Evolutionary conservation across 2,329 filamentous ascomycete genomes (phyloP).

Genomic region (Rhynchosporium agropyri): DNA sequence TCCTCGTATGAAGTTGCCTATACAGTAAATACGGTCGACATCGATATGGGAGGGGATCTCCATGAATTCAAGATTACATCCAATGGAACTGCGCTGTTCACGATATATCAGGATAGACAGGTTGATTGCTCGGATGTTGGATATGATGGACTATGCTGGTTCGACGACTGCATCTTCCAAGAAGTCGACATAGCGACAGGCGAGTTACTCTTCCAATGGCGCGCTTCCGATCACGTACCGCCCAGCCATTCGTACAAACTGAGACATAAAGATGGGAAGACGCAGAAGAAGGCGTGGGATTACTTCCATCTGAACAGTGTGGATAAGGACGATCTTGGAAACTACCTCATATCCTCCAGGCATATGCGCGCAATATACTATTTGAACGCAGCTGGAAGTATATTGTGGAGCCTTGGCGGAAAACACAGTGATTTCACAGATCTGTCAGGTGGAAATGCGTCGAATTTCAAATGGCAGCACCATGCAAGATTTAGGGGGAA

Average conservation of each 20-base stretch:
- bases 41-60: constrained; percentile 18
- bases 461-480: constrained; percentile 54
- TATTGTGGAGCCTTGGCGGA: constrained; percentile 52
- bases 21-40: constrained; percentile 11
- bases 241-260: constrained; percentile 26
- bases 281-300: constrained; percentile 30
- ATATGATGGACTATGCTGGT: constrained; percentile 17
- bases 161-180: constrained; percentile 44
- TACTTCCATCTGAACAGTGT: constrained; percentile 43
- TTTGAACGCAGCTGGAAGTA: constrained; percentile 48
- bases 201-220: constrained; percentile 54
- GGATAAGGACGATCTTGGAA: constrained; percentile 45
- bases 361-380: constrained; percentile 51
- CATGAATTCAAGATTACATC: constrained; percentile 23
- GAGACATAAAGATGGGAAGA: constrained; percentile 15
- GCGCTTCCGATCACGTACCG: constrained; percentile 45
- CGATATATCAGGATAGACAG: constrained; percentile 21
- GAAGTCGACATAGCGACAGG: constrained; percentile 55
- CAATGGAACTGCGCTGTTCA: constrained; percentile 21
- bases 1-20: constrained; percentile 20
- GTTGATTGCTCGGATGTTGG: constrained; percentile 18
- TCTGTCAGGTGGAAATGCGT: constrained; percentile 41
- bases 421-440: constrained; percentile 47
- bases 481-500: constrained; percentile 46
- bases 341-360: constrained; percentile 52